Conservation (phyloP, 805 yeast species). For the Starmerella riodocensis region DNA sequence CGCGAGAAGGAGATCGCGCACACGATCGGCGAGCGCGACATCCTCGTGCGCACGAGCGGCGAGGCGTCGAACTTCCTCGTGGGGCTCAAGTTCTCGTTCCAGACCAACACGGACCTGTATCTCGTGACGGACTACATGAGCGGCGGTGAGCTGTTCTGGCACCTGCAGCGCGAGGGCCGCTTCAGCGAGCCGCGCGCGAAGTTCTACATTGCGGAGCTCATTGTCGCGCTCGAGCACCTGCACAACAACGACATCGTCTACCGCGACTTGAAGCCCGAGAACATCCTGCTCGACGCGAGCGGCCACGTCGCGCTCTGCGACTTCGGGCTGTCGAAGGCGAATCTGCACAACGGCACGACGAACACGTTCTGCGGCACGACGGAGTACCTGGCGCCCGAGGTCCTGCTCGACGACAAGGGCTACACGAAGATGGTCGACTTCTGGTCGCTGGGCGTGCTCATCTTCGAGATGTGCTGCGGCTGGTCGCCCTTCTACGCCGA, state of each 20-base stretch:
- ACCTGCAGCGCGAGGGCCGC: conserved; percentile 90
- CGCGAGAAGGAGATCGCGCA: conserved; percentile 96
- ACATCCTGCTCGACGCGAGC: conserved; percentile 84
- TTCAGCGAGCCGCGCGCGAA: conserved; percentile 88
- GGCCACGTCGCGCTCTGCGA: conserved; percentile 97
- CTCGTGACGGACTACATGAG: conserved; percentile 95
- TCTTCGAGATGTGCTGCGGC: conserved; percentile 98
- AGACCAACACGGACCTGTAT: conserved; percentile 84
- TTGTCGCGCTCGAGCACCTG: conserved; percentile 81
- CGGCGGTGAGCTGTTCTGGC: conserved; percentile 96
- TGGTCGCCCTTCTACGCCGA: conserved; percentile 99
- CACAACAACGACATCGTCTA: conserved; percentile 94
- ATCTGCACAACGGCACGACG: conserved; percentile 64
- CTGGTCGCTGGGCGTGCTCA: conserved; percentile 94
- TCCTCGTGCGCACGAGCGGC: conserved; percentile 80
- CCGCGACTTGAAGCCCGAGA: conserved; percentile 94
- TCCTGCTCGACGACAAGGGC: conserved; percentile 85
- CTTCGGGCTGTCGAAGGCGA: conserved; percentile 92
- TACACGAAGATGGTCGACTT: conserved; percentile 98
- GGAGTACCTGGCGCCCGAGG: conserved; percentile 95
- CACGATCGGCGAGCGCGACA: conserved; percentile 93
- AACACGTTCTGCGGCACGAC: conserved; percentile 98
- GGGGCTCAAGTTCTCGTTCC: conserved; percentile 89
- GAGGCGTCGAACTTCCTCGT: conserved; percentile 88
- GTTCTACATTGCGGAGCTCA: conserved; percentile 92